Evolutionary conservation across 2,329 filamentous ascomycete species (phyloP).

Genomic region (Cercospora berteroae): DNA sequence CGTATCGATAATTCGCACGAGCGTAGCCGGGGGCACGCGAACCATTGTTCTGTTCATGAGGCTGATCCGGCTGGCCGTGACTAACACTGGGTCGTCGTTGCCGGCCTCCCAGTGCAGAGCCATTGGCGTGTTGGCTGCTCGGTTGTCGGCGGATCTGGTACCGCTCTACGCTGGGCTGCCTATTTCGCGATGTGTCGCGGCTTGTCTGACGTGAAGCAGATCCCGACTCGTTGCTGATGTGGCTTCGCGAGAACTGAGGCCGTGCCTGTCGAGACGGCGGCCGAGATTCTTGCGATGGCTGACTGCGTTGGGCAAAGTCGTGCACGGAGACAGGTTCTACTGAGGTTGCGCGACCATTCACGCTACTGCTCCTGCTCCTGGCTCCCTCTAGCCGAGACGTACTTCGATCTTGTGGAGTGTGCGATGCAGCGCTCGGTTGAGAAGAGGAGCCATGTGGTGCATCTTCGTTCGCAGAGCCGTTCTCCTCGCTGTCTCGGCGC

Average conservation of each 20-base stretch:
- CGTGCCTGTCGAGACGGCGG: slow-evolving; percentile 31
- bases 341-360: slow-evolving; percentile 34
- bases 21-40: slow-evolving; percentile 41
- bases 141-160: slow-evolving; percentile 27
- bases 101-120: slow-evolving; percentile 10
- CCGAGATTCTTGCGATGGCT: slow-evolving; percentile 27
- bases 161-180: slow-evolving; percentile 35
- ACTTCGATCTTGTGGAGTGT: slow-evolving; percentile 32
- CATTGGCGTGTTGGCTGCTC: slow-evolving; percentile 26
- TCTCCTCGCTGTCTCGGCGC: slow-evolving; percentile 55
- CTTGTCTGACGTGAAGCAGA: slow-evolving; percentile 34
- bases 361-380: slow-evolving; percentile 34
- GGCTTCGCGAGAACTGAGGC: slow-evolving; percentile 29
- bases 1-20: slow-evolving; percentile 50
- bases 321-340: slow-evolving; percentile 38
- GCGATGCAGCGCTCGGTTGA: slow-evolving; percentile 29
- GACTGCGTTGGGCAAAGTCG: slow-evolving; percentile 35
- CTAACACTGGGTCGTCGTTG: slow-evolving; percentile 31
- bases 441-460: slow-evolving; percentile 32
- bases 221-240: slow-evolving; percentile 30
- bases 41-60: slow-evolving; percentile 35
- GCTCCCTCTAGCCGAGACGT: slow-evolving; percentile 26
- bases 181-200: slow-evolving; percentile 29
- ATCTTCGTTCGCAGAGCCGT: slow-evolving; percentile 42
- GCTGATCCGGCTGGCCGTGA: slow-evolving; percentile 23